A percentile compares a stretch with the other conserved stretches of the same genome.
phyloP scores from a whole-genome alignment of 176 grass and related monocot species.

The Olyra latifolia region DNA sequence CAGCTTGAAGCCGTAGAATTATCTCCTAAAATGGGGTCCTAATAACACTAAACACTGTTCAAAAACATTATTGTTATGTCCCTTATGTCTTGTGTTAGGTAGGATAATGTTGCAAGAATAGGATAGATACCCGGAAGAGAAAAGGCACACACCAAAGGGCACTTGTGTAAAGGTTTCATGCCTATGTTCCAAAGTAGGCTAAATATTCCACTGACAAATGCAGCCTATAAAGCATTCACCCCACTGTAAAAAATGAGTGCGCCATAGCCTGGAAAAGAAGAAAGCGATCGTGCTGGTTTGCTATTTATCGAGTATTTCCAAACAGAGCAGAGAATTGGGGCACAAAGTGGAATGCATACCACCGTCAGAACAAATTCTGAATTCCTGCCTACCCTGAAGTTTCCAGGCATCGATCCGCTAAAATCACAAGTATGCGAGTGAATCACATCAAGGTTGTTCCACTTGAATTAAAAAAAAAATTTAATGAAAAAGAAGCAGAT shows the following conservation, averaged over 20 bases:
- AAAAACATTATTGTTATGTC: conserved; percentile 24
- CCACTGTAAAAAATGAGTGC: conserved; percentile 41
- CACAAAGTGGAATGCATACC: conserved; percentile 28
- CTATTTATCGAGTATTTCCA: conserved; percentile 28
- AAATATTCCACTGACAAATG: conserved; percentile 45
- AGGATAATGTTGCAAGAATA: conserved; percentile 56
- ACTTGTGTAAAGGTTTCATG: conserved; percentile 37
- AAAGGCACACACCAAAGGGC: conserved; percentile 34
- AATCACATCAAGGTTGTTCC: not conserved
- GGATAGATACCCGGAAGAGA: conserved; percentile 34
- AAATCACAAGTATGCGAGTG: not conserved
- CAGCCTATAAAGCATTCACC: conserved; percentile 32
- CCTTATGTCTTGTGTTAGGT: conserved; percentile 36
- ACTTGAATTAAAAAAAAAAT: not conserved
- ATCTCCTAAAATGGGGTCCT: conserved; percentile 32
- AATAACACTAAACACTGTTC: conserved; percentile 32
- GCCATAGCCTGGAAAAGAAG: conserved; percentile 32
- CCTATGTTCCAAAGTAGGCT: conserved; percentile 47
- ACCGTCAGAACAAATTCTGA: conserved; percentile 33
- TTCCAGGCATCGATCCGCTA: conserved; percentile 22
- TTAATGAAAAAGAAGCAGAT: not conserved
- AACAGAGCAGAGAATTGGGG: conserved; percentile 29
- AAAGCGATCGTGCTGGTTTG: conserved; percentile 24
- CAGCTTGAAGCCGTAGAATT: conserved; percentile 16
- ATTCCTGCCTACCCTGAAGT: conserved; percentile 40